Evolutionary conservation across 306 rosid genomes (phyloP).

Genomic region (Canavalia ensiformis): DNA sequence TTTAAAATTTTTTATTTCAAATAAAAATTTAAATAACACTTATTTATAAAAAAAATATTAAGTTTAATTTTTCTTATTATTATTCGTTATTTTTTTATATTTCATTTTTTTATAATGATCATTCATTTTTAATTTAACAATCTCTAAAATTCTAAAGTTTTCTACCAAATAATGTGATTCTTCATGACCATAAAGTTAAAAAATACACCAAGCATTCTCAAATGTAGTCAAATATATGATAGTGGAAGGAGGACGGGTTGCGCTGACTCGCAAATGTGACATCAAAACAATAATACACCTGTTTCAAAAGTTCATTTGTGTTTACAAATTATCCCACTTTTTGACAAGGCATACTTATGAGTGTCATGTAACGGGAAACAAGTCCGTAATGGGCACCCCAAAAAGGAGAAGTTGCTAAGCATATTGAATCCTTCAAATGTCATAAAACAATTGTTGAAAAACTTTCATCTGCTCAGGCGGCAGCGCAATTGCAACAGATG

Average conservation of each 20-base stretch:
- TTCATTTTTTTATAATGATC: no score
- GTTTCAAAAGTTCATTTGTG: constrained; percentile 34
- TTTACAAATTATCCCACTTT: constrained; percentile 17
- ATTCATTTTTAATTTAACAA: no score
- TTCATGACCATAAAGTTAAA: not conserved
- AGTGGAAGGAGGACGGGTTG: not conserved
- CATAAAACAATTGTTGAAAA: constrained; percentile 62
- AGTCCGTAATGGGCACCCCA: constrained; percentile 2
- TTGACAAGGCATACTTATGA: not conserved
- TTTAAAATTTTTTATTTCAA: no score
- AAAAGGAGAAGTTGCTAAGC: not conserved
- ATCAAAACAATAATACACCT: constrained; percentile 34
- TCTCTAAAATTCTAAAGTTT: no score
- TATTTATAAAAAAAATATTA: no score
- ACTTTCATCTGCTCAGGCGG: constrained; percentile 66
- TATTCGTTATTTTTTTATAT: not conserved
- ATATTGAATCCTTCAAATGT: constrained; percentile 49
- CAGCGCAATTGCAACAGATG: constrained; percentile 67
- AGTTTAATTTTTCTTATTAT: not conserved
- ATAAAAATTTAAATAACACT: no score
- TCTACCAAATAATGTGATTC: no score
- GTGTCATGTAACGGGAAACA: not conserved
- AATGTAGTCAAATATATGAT: not conserved
- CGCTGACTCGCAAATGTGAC: constrained; percentile 10
- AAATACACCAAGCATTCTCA: not conserved